Base-by-base conservation (phyloP, 2,329 filamentous ascomycete species). In the Trichothecium roseum region DNA sequence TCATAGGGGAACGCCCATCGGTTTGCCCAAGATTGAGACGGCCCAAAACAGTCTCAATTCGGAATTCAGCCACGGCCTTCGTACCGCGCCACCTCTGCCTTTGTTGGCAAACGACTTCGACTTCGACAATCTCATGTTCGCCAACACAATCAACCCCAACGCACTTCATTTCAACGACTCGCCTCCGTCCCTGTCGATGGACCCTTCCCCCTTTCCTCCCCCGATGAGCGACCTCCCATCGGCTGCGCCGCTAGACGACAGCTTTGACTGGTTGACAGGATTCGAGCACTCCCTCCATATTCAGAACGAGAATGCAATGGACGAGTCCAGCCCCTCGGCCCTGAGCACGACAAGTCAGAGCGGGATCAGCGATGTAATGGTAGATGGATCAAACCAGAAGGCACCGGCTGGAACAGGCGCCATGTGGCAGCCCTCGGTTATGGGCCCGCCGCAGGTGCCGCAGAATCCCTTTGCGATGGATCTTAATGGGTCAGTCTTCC, bases 321-420 rank as follows among this genome's bases (percentile, higher is more conserved):
- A 94, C 49, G 87, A 84, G 40, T 96, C 91, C 9, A 96, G 91
- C 12, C 91, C 91, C 13, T 96, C 91, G 8, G 87, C 87, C 32
- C 89, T 96, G 56, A 96, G 89, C 63, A 94, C 85, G 30, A 85
- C 84, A 40, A 96, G 88, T 59, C 88, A 93, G 52, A 89, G 84
- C 55, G 84, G 81, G 34, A 84, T 88, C 56, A 93, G 85, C 59
- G 91, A 96, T 54, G 78, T 87, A 40, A 87, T 94, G 81, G 68
- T 91, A 39, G 87, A 95, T 57, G 85, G 84, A 40, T 76, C 75
- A 27, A 81, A 79, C 55, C 77, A 80, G 45, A 68, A 72, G 28
- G 65, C 70, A 27, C 61, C 68, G 38, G 64, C 62, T 41, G 63
- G 59, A 36, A 64, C 69, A 34, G 65, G 68, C 45, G 70, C 74